Percentiles rank a stretch among this genome's conserved stretches.
These are phyloP conservation scores for Solanum hybrid DNA, from an alignment of 305 asterid species.

Conservation along the genomic window DNA sequence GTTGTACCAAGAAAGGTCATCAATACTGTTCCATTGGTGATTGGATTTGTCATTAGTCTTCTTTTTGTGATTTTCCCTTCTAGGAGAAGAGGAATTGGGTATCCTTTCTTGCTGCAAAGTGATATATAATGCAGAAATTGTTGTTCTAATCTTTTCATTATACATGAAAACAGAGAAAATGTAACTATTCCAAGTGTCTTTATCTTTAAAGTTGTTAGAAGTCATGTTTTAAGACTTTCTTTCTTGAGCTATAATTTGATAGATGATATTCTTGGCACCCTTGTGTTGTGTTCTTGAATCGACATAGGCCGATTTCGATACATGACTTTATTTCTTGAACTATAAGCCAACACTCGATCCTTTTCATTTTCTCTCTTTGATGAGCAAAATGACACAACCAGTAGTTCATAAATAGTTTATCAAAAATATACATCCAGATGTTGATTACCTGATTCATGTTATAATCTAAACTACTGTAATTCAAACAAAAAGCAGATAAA, in stretches of 20 bases:
- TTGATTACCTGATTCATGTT: not conserved
- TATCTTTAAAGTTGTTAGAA: not conserved
- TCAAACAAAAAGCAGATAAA: not conserved
- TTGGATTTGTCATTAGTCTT: conserved; percentile 38
- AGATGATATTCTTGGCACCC: not conserved
- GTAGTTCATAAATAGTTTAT: not conserved
- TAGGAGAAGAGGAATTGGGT: conserved; percentile 52
- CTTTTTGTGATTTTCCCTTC: conserved; percentile 55
- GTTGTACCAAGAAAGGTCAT: conserved; percentile 30
- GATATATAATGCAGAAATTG: conserved; percentile 9
- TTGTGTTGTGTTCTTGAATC: not conserved
- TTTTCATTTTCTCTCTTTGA: not conserved
- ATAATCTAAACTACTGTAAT: not conserved
- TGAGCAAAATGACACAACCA: not conserved
- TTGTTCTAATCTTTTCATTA: not conserved
- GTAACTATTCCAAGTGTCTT: not conserved
- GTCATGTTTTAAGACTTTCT: not conserved
- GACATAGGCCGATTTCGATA: not conserved
- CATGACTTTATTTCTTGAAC: not conserved
- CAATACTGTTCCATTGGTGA: conserved; percentile 31
- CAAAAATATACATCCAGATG: not conserved
- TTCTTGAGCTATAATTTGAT: not conserved
- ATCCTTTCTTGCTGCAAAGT: conserved; percentile 53
- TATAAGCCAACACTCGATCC: not conserved
- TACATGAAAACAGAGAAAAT: not conserved